phyloP scores from a whole-genome alignment of 2,329 filamentous ascomycete species.

The Aspergillus candidus region DNA sequence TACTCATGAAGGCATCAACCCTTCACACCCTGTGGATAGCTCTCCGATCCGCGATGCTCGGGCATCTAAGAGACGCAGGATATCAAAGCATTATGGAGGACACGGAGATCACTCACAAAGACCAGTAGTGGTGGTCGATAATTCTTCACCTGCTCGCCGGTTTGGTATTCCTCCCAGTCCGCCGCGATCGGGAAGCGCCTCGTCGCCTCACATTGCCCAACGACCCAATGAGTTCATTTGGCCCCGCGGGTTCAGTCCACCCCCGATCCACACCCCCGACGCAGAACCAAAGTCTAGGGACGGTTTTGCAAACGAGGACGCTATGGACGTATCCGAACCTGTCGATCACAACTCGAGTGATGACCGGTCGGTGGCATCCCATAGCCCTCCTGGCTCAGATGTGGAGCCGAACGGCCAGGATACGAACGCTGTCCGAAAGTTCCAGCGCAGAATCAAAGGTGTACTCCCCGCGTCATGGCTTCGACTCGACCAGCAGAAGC shows the following conservation, averaged over 20 bases:
- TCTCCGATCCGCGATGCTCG: no score
- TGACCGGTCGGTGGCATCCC: slow-evolving; percentile 16
- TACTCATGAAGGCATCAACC: neutral
- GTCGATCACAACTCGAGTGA: slow-evolving; percentile 12
- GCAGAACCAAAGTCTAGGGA: slow-evolving; percentile 17
- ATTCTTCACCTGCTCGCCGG: slow-evolving; percentile 9
- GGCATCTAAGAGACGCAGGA: slow-evolving; percentile 32
- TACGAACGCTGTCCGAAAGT: slow-evolving; percentile 24
- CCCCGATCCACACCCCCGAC: slow-evolving; percentile 20
- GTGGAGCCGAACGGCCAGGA: slow-evolving; percentile 10
- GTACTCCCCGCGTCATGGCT: slow-evolving; percentile 47
- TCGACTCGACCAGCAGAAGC: slow-evolving; percentile 35
- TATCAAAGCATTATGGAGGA: slow-evolving; percentile 16
- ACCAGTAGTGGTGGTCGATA: slow-evolving; percentile 24
- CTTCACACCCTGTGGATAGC: no score
- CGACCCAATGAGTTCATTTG: slow-evolving; percentile 29
- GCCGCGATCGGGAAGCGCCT: slow-evolving; percentile 31
- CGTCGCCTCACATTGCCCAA: slow-evolving; percentile 19
- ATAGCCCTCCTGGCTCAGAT: slow-evolving; percentile 12
- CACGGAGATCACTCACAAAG: no score
- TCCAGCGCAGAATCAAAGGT: slow-evolving; percentile 41
- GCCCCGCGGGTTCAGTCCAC: slow-evolving; percentile 30
- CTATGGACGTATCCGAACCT: slow-evolving; percentile 11
- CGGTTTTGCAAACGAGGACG: slow-evolving; percentile 13
- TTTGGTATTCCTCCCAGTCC: slow-evolving; percentile 35